Evolutionary conservation across 768 basidiomycete genomes (phyloP).

Genomic region (Suillus americanus): DNA sequence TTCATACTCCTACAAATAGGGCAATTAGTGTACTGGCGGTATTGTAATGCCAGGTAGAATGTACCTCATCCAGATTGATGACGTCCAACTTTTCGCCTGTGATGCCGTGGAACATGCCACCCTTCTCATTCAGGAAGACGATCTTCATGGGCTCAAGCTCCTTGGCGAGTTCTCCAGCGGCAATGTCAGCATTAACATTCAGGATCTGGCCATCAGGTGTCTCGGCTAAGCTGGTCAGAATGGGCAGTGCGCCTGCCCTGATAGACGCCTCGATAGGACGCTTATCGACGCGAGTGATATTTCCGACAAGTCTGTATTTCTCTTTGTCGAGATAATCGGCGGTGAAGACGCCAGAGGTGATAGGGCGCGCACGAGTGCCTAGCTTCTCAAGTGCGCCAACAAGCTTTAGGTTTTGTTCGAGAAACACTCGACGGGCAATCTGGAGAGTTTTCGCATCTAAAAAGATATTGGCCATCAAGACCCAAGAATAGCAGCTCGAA

Average conservation of each 20-base stretch:
- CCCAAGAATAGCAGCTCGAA: background rate
- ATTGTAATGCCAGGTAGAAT: constrained; percentile 8
- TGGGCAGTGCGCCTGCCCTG: constrained; percentile 92
- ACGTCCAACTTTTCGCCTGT: constrained; percentile 95
- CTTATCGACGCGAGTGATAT: constrained; percentile 93
- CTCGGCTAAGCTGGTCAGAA: constrained; percentile 93
- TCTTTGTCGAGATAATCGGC: constrained; percentile 94
- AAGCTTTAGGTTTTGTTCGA: constrained; percentile 95
- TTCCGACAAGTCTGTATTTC: constrained; percentile 95
- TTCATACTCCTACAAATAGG: constrained; percentile 76
- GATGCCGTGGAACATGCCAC: constrained; percentile 95
- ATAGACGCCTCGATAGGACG: constrained; percentile 96
- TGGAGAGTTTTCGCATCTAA: constrained; percentile 91
- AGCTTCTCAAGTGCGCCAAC: constrained; percentile 91
- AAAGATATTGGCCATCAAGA: background rate
- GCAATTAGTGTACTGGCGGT: background rate
- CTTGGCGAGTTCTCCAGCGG: constrained; percentile 96
- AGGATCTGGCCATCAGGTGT: constrained; percentile 96
- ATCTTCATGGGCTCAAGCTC: constrained; percentile 99
- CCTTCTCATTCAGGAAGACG: constrained; percentile 97
- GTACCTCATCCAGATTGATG: constrained; percentile 95
- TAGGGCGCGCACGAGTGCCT: constrained; percentile 95
- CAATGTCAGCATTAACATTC: constrained; percentile 98
- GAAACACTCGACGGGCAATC: constrained; percentile 93
- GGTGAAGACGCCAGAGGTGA: constrained; percentile 96